Evolutionary conservation across 331 rosid species (phyloP).

Genomic region (Malus hybrid): DNA sequence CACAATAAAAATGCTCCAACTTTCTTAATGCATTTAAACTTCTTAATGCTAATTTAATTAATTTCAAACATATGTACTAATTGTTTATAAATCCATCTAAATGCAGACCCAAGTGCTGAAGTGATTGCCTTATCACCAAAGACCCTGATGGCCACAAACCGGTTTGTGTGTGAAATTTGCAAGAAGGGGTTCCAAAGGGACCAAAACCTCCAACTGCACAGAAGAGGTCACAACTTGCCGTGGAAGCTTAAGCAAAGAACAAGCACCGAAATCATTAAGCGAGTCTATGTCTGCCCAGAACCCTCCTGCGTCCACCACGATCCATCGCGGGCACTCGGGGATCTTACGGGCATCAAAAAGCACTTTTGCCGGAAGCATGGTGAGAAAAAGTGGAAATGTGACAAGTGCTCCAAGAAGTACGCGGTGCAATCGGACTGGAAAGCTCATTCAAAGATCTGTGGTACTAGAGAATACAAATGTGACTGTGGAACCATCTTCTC

Average conservation of each 20-base stretch:
- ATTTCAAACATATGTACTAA: background rate
- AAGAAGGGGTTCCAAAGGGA: constrained; percentile 90
- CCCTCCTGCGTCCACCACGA: constrained; percentile 75
- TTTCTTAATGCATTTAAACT: background rate
- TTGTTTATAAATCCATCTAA: background rate
- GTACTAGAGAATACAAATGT: constrained; percentile 84
- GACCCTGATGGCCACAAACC: constrained; percentile 67
- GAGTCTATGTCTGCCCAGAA: constrained; percentile 82
- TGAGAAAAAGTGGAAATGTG: constrained; percentile 93
- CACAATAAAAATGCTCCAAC: background rate
- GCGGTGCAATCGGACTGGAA: constrained; percentile 96
- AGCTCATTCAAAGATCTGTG: constrained; percentile 82
- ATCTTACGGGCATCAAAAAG: constrained; percentile 86
- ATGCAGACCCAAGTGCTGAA: constrained; percentile 73
- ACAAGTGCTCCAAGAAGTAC: constrained; percentile 83
- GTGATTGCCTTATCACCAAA: constrained; percentile 76
- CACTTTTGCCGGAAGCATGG: constrained; percentile 88
- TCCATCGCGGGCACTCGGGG: constrained; percentile 78
- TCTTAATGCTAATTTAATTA: background rate
- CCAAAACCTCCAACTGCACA: constrained; percentile 78
- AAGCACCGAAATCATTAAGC: constrained; percentile 39
- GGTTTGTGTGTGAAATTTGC: constrained; percentile 89
- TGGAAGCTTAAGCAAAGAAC: constrained; percentile 80
- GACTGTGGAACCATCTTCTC: constrained; percentile 95
- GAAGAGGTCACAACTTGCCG: constrained; percentile 90